Conservation (phyloP, 2,329 filamentous ascomycete genomes). For the Epichloe scottii region DNA sequence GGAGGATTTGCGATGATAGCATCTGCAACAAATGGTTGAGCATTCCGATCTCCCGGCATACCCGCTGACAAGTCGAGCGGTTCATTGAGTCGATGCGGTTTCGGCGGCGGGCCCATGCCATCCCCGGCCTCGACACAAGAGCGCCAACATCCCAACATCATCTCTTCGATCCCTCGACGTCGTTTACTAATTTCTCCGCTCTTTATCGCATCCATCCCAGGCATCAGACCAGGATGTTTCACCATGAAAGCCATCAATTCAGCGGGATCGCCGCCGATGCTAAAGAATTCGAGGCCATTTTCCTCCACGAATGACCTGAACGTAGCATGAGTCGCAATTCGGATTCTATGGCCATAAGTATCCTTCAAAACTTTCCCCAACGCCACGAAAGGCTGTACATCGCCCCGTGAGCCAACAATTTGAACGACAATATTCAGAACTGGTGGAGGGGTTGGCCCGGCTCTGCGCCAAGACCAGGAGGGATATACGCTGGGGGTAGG, state of each 20-base stretch:
- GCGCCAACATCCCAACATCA: conserved; percentile 76
- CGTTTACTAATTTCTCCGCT: conserved; percentile 67
- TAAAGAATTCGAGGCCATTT: conserved; percentile 63
- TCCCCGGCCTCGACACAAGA: conserved; percentile 73
- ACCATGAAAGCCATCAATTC: conserved; percentile 86
- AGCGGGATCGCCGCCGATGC: conserved; percentile 62
- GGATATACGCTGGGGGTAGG: conserved; percentile 58
- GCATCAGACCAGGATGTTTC: conserved; percentile 77
- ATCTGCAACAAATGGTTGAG: conserved; percentile 67
- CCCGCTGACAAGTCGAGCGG: conserved; percentile 26
- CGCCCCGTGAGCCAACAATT: conserved; percentile 61
- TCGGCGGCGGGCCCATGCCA: conserved; percentile 39
- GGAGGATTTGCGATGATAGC: conserved; percentile 70
- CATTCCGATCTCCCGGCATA: conserved; percentile 27
- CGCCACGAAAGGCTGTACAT: conserved; percentile 65
- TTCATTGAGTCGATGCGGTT: conserved; percentile 33
- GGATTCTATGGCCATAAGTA: conserved; percentile 56
- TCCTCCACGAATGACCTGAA: conserved; percentile 59
- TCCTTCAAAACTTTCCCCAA: conserved; percentile 52
- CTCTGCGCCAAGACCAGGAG: conserved; percentile 55
- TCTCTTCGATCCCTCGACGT: conserved; percentile 62
- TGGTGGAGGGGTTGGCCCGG: conserved; percentile 45
- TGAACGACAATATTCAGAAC: conserved; percentile 60
- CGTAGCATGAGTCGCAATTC: conserved; percentile 58
- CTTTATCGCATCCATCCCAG: conserved; percentile 62